Evolutionary conservation across 306 rosid species (phyloP).

Genomic region (Gillenia trifoliata): DNA sequence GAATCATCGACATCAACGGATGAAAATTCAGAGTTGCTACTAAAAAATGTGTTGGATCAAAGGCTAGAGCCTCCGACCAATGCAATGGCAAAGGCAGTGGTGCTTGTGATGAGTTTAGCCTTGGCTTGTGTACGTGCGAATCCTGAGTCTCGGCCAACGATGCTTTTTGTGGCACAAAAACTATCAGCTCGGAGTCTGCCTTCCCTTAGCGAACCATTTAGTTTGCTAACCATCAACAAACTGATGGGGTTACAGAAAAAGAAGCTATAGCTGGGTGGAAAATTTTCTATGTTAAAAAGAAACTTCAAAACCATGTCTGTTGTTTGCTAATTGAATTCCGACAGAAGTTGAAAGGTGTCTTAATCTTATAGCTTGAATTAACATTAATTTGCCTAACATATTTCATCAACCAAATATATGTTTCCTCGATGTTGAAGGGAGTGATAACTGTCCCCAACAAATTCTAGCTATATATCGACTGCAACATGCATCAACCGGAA

Average conservation of each 20-base stretch:
- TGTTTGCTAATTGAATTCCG: no score
- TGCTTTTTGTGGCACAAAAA: conserved; percentile 52
- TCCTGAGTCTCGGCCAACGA: conserved; percentile 45
- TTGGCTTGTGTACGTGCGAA: conserved; percentile 31
- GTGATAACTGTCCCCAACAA: no score
- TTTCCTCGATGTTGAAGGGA: no score
- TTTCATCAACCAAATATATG: no score
- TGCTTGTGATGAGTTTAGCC: conserved; percentile 30
- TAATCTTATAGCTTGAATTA: no score
- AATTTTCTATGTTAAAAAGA: neutral
- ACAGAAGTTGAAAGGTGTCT: no score
- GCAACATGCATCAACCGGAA: no score
- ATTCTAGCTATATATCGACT: no score
- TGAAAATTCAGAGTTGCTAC: conserved; percentile 20
- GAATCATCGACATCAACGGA: neutral
- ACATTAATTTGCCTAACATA: no score
- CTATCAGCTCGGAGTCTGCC: conserved; percentile 19
- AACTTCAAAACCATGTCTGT: neutral
- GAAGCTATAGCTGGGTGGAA: neutral
- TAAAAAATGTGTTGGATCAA: conserved; percentile 49
- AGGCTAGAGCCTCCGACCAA: conserved; percentile 32
- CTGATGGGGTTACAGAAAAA: neutral
- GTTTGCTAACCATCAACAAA: neutral
- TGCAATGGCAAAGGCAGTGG: conserved; percentile 25
- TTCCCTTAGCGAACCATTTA: conserved; percentile 21